These are phyloP conservation scores for Oleoguttula mirabilis DNA, from an alignment of 495 filamentous ascomycete genomes.

Conservation along the genomic window DNA sequence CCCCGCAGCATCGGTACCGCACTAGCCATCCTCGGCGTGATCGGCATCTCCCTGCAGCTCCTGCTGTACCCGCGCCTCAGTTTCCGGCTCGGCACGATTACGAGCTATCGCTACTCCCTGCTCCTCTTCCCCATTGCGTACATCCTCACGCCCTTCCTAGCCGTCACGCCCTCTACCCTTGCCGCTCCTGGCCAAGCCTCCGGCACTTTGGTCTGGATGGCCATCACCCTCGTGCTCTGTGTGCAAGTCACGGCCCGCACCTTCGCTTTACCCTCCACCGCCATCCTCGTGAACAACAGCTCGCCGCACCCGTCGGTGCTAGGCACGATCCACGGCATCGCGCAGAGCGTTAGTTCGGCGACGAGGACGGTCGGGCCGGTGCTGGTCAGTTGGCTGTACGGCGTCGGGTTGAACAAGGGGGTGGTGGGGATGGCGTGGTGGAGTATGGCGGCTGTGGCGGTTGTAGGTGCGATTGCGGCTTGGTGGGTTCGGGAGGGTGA, in stretches of 20 bases:
- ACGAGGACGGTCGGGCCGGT: slow-evolving; percentile 55
- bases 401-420: slow-evolving; percentile 50
- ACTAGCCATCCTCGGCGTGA: slow-evolving; percentile 55
- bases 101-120: slow-evolving; percentile 45
- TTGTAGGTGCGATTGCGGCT: slow-evolving; percentile 48
- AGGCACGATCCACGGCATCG: slow-evolving; percentile 59
- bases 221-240: slow-evolving; percentile 50
- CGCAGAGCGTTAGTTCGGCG: slow-evolving; percentile 48
- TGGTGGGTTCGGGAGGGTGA: slow-evolving; percentile 59
- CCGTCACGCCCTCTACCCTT: slow-evolving; percentile 38
- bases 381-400: slow-evolving; percentile 52
- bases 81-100: slow-evolving; percentile 47
- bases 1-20: slow-evolving; percentile 56
- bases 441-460: slow-evolving; percentile 49
- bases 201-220: slow-evolving; percentile 47
- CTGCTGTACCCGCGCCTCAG: slow-evolving; percentile 56
- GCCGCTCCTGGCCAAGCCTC: slow-evolving; percentile 37
- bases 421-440: slow-evolving; percentile 63
- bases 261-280: slow-evolving; percentile 54
- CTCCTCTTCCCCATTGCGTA: slow-evolving; percentile 58
- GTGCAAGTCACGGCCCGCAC: slow-evolving; percentile 61
- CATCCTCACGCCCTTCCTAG: slow-evolving; percentile 52
- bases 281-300: slow-evolving; percentile 59
- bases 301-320: slow-evolving; percentile 50
- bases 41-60: slow-evolving; percentile 57